Evolutionary conservation across 108 stramenopile genomes (phyloP), one percentile per base, ranked within the genome.

Genomic region (Cyclostephanos invisitatus): DNA sequence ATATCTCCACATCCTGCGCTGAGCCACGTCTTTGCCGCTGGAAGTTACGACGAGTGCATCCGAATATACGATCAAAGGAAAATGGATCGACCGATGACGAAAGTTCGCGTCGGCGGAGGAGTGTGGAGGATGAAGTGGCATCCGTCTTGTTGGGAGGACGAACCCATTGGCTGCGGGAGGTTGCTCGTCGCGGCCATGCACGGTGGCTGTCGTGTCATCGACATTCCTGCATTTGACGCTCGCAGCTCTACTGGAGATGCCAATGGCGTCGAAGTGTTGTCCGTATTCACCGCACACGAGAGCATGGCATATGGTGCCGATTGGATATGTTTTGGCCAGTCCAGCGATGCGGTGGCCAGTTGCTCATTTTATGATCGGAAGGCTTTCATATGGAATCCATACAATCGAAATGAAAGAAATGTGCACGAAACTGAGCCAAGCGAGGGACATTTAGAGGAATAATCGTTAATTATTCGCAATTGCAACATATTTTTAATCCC

Each of bases 71-170:
- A 95, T 82, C 42, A 82, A 10, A 78, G 91, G 50, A 81, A 78
- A 28, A 48, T 81, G 46, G 40, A 68, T 27, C 62, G 51, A 21
- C 80, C 70, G 27, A 27, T 81, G 28, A 44, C 54, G 36, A 77
- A 66, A 32, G 53, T 69, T 49, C 24, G 38, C 47, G 61, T 90
- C 2, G 91, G 91, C 62, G 94, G 94, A 29, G 94, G 94, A 6
- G 82, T 92, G 10, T 95, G 94, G 94, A 83, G 94, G 64, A 78
- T 91, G 37, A 90, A 92, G 60, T 95, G 94, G 94, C 91, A 95
- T 82, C 94, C 94, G 28, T 35, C 51, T 1, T 59, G 35, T 70
- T 35, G 58, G 40, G 59, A 67, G 11, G 70, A 40, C 47, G 35
- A 68, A 65, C 53, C 22, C 21, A 21, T 25, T 25, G 9, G 27